These are phyloP conservation scores for Fusarium dimerum DNA, from an alignment of 2,329 filamentous ascomycete species.

Conservation along the genomic window DNA sequence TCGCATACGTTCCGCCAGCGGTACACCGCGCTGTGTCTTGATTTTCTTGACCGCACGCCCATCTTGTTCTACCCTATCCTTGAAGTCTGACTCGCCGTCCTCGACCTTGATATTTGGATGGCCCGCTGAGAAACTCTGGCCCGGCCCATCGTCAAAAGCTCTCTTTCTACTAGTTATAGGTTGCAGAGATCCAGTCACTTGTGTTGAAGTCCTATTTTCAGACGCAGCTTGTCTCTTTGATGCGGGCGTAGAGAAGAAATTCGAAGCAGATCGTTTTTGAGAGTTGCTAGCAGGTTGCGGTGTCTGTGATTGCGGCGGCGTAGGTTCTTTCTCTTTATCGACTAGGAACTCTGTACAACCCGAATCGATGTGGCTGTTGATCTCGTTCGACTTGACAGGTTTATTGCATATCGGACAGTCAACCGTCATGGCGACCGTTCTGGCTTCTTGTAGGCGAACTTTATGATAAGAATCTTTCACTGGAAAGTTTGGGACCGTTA, in stretches of 20 bases:
- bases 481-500: not conserved
- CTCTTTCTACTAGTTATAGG: conserved; percentile 48
- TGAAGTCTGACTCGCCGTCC: conserved; percentile 5
- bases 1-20: conserved; percentile 91
- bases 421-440: conserved; percentile 47
- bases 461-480: not conserved
- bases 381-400: conserved; percentile 69
- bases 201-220: conserved; percentile 33
- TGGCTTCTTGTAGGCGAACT: not conserved
- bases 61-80: conserved; percentile 25
- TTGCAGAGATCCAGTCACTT: conserved; percentile 34
- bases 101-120: conserved; percentile 8
- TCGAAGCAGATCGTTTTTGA: conserved; percentile 57
- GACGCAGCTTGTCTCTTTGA: conserved; percentile 52
- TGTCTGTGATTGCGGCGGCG: conserved; percentile 33
- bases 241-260: conserved; percentile 63
- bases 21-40: conserved; percentile 72
- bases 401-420: conserved; percentile 82
- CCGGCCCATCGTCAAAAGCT: conserved; percentile 56
- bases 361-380: conserved; percentile 91
- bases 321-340: conserved; percentile 43
- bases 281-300: conserved; percentile 38
- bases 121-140: conserved; percentile 24
- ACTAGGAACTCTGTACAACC: conserved; percentile 70
- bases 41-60: conserved; percentile 60